phyloP scores from a whole-genome alignment of 371 early-diverging fungal genomes.

The Syncephalastrum monosporum region DNA sequence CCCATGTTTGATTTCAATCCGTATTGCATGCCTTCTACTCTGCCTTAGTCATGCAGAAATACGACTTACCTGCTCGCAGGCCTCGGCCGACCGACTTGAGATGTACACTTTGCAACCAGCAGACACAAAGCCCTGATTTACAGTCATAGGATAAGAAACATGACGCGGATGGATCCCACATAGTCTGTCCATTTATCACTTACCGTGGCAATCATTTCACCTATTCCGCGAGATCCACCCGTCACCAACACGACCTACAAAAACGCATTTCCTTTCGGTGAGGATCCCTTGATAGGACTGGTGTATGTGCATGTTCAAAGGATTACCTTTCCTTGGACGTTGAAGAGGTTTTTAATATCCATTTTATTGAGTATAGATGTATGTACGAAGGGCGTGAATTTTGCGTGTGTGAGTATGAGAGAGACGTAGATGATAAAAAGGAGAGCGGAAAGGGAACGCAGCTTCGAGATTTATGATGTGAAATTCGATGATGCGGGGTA shows the following conservation, averaged over 20 bases:
- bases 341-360: constrained; percentile 61
- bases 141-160: too few species aligned
- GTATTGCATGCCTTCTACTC: background rate
- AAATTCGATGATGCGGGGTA: background rate
- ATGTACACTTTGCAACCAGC: constrained; percentile 80
- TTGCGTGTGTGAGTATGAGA: background rate
- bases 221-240: constrained; percentile 76
- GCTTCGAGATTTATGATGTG: background rate
- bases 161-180: too few species aligned
- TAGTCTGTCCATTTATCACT: background rate
- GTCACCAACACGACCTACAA: constrained; percentile 79
- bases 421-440: background rate
- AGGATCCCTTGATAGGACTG: constrained; percentile 51
- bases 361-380: constrained; percentile 18
- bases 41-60: background rate
- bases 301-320: too few species aligned
- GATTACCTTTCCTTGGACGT: constrained; percentile 65
- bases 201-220: constrained; percentile 57
- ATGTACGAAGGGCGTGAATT: background rate
- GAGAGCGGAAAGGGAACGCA: background rate
- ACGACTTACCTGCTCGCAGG: constrained; percentile 48
- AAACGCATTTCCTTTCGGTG: too few species aligned
- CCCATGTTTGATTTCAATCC: background rate
- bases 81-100: constrained; percentile 60
- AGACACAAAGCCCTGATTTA: constrained; percentile 56